Base-by-base conservation (phyloP, 371 early-diverging fungal genomes). In the Massospora cicadina region DNA sequence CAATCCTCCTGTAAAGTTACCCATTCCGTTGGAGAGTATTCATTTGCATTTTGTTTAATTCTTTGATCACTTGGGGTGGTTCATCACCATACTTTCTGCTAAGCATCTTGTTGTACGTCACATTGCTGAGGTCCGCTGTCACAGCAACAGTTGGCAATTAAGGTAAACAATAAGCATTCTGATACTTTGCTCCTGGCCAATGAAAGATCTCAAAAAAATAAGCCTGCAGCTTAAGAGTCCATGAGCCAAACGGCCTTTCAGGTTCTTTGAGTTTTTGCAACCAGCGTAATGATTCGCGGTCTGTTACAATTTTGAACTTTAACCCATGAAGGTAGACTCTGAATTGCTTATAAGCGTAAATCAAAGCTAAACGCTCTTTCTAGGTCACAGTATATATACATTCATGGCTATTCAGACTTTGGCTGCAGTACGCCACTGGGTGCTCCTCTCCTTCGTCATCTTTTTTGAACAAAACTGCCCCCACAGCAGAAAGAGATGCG, bases 381-480 rank as follows among this genome's bases (percentile, higher is more conserved):
- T 77, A 68, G 0, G 68, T 60, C 0, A 64, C 59, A 0, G 57
- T 0, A 60, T 66, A 73, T 29, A 66, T 69, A 30, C 25, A 25
- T 65, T 72, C 68, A 29, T 74, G 58, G 0, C 10, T 2, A 10
- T 23, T 55, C 7, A 65, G 23, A 1, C 25, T 54, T 33, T 65
- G 28, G 29, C 58, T 67, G 1, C 64, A 55, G 66, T 60, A 71
- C 1, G 54, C 23, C 1, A 71, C 71, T 0, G 68, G 57, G 55
- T 69, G 72, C 33, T 69, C 64, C 31, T 63, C 30, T 1, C 29
- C 24, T 1, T 64, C 0, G 30, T 70, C 69, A 28, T 72, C 66
- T 0, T 67, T 65, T 65, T 78, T 78, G 3, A 65, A 66, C 0
- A 81, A 55, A 0, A 77, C 69, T 0, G 69, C 73, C 2, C 71